phyloP scores from a whole-genome alignment of 495 filamentous ascomycete genomes.

The Thermothielavioides terrestris region DNA sequence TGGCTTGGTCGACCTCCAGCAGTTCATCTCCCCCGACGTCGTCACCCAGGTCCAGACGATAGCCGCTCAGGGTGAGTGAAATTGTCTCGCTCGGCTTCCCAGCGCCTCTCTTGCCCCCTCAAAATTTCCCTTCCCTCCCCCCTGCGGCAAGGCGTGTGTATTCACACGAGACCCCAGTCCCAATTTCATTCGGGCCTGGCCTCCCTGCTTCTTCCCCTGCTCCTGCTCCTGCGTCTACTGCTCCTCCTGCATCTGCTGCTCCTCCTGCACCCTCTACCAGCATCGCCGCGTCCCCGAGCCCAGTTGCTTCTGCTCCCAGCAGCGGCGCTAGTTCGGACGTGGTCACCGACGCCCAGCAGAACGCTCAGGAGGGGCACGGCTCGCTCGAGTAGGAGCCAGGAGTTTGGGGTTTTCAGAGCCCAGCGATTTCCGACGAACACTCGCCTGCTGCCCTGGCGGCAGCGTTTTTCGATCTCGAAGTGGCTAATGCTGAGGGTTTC shows the following conservation, averaged over 20 bases:
- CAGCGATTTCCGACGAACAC: not conserved
- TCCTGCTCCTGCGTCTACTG: no score
- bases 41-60: constrained; percentile 32
- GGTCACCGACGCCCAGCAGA: constrained; percentile 23
- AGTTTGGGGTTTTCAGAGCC: not conserved
- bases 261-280: no score
- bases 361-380: constrained; percentile 23
- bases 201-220: no score
- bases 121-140: not conserved
- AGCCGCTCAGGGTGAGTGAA: constrained; percentile 24
- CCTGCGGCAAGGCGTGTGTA: constrained; percentile 5
- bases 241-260: no score
- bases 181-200: constrained; percentile 5
- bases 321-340: constrained; percentile 3
- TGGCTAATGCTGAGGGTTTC: not conserved
- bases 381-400: constrained; percentile 7
- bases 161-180: constrained; percentile 15
- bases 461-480: not conserved
- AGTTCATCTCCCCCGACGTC: constrained; percentile 30
- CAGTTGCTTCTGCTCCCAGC: not conserved
- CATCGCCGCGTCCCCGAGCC: not conserved
- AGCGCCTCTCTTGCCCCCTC: not conserved
- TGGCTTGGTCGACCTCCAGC: constrained; percentile 29
- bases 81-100: no score
- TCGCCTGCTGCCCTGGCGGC: not conserved